Evolutionary conservation across 306 rosid genomes (phyloP).

Genomic region (Cucumis hystrix): DNA sequence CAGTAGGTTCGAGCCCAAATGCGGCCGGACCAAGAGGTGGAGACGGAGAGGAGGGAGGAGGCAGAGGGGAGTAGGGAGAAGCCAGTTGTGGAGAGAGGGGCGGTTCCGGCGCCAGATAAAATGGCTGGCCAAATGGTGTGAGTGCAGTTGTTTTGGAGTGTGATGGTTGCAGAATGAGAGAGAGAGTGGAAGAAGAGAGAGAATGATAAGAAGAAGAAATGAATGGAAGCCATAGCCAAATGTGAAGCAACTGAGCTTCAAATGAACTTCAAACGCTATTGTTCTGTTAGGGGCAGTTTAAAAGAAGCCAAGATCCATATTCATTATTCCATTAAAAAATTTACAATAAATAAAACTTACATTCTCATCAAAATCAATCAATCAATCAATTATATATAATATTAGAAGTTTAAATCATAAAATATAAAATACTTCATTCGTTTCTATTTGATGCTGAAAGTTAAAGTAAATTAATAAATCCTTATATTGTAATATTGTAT

Average conservation of each 20-base stretch:
- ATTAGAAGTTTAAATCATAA: no score
- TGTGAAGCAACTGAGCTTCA: background rate
- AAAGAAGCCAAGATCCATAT: background rate
- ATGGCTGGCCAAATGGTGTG: constrained; percentile 75
- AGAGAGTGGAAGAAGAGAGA: background rate
- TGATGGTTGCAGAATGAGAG: constrained; percentile 33
- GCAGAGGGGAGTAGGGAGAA: constrained; percentile 39
- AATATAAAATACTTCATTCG: no score
- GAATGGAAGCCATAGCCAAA: background rate
- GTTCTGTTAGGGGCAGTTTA: background rate
- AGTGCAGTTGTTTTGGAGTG: constrained; percentile 44
- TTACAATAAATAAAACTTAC: no score
- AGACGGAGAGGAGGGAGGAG: constrained; percentile 28
- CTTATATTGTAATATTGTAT: no score
- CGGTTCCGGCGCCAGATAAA: constrained; percentile 45
- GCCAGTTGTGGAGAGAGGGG: constrained; percentile 53
- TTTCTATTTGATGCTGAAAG: no score
- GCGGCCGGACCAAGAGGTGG: constrained; percentile 77
- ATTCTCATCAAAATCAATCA: no score
- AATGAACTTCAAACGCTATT: background rate
- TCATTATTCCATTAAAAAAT: background rate
- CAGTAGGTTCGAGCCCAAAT: constrained; percentile 73
- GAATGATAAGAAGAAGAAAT: background rate
- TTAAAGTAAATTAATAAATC: no score
- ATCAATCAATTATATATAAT: no score